A percentile compares a stretch with the other conserved stretches of the same genome.
phyloP scores from a whole-genome alignment of 805 yeast genomes.

The Kuraishia capsulata region DNA sequence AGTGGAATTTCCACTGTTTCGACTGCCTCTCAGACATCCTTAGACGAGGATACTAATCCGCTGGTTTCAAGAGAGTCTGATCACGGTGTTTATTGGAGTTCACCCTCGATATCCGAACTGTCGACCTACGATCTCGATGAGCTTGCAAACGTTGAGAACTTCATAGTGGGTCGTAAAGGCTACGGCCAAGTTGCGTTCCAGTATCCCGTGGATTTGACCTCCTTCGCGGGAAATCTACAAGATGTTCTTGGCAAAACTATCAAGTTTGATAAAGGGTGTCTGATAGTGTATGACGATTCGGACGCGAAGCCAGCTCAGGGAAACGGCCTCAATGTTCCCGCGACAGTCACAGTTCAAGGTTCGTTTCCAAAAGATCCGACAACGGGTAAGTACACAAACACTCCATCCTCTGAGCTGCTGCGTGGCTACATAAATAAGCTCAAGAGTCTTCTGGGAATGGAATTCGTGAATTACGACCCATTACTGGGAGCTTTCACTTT shows the following conservation, averaged over 20 bases:
- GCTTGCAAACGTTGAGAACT: slow-evolving; percentile 47
- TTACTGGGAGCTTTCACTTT: slow-evolving; percentile 70
- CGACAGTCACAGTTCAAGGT: slow-evolving; percentile 58
- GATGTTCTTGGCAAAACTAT: slow-evolving; percentile 29
- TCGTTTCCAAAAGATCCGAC: slow-evolving; percentile 36
- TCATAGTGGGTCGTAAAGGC: slow-evolving; percentile 59
- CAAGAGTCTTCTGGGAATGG: slow-evolving; percentile 56
- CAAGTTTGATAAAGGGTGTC: slow-evolving; percentile 35
- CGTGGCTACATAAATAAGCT: slow-evolving; percentile 40
- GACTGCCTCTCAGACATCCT: neutral
- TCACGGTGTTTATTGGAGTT: slow-evolving; percentile 38
- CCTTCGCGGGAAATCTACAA: slow-evolving; percentile 31
- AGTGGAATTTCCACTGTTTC: neutral
- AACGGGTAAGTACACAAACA: slow-evolving; percentile 15
- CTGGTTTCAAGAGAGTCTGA: neutral
- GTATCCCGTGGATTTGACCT: slow-evolving; percentile 60
- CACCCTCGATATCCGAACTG: slow-evolving; percentile 51
- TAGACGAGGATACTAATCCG: neutral
- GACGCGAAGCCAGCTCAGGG: slow-evolving; percentile 50
- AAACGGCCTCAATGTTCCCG: slow-evolving; percentile 66
- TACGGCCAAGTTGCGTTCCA: slow-evolving; percentile 61
- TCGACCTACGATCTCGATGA: slow-evolving; percentile 32
- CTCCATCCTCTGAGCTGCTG: slow-evolving; percentile 29
- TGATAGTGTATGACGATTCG: slow-evolving; percentile 57
- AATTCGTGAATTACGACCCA: slow-evolving; percentile 73